Base-by-base conservation (phyloP, 228 moss, liverwort and hornwort genomes). In the Sphagnum magellanicum region DNA sequence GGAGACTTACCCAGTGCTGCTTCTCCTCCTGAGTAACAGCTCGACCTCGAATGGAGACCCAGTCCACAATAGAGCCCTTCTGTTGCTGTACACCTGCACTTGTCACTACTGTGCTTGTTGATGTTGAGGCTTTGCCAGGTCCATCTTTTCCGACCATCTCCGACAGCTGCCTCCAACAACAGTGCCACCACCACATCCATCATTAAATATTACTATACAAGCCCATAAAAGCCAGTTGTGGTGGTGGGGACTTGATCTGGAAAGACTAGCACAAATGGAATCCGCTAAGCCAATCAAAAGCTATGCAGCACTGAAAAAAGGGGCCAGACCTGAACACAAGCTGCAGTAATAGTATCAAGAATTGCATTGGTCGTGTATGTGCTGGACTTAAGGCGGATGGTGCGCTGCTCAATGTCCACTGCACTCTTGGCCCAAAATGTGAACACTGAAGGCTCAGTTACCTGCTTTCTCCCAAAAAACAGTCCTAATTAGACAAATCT, bases 361-460 rank as follows among this genome's bases (percentile, higher is more conserved):
- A 97, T 97, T 46, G 83, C 87, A 55, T 76, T 91, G 49, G 93
- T 88, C 6, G 87, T 90, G 53, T 87, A 88, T n/a, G 76, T 80
- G 73, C 87, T 97, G 4, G 93, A 91, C 70, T 93, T 89, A 51
- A 97, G 80, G 60, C 90, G 89, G 64, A 97, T 93, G 72, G 86
- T 83, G 48, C 97, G 91, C 70, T 90, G 90, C 79, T 97, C 97
- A 60, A 91, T 67, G 75, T 97, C 97, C 66, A 97, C 97, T 49
- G 91, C 79, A 76, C 93, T 97, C 71, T 91, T 97, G 49, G 97
- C 93, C 97, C 97, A 97, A 67, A 97, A 97, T 5, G 91, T 93
- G 69, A 97, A 97, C 50, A 97, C 79, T n/a, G 90, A 80, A 50
- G 93, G 74, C 68, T 93, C 97, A 55, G 81, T 90, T 58, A 97